Evolutionary conservation across 305 asterid genomes (phyloP), one percentile per base, ranked within the genome.

Genomic region (Solanum hybrid): DNA sequence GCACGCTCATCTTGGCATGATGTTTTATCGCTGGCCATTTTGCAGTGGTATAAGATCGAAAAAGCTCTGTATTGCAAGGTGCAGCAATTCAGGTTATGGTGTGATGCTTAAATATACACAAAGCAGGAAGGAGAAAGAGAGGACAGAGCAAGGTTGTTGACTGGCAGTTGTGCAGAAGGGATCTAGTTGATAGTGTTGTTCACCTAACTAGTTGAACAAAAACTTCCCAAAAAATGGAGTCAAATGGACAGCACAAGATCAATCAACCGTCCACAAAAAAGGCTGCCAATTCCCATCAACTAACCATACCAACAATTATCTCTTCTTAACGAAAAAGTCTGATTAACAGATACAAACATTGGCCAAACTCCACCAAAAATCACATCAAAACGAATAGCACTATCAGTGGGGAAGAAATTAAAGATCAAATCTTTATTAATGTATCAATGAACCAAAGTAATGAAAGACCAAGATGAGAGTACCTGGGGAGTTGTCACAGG

Each of bases 401-500:
- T 42, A 82, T 9, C 71, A 42, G 13, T 10, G 24, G 1, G 17
- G 42, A 29, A 3, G 42, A 51, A 84, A 84, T 42, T 81, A 51
- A 51, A 84, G 75, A 17, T 22, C 42, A 46, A 29, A 84, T 51
- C 76, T 84, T 51, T 51, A 84, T 11, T 11, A 17, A 51, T 7
- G 22, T 29, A 10, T 31, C 32, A 56, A 51, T 84, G n/a, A 84
- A 20, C 40, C 75, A 31, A 84, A 51, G 42, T 20, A 29, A 51
- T 17, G 5, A 85, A 78, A 79, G 85, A 29, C 87, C 86, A 29
- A 37, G 26, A 87, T 29, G 89, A 22, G 87, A 90, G 88, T 92
- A 96, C 99, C 99, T 97, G 99, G 89, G 99, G 92, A 24, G 99
- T 95, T 90, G 95, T 96, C 76, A 97, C 98, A 37, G 99, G 99